Evolutionary conservation across 2,329 filamentous ascomycete genomes (phyloP), one percentile per base, ranked within the genome.

Genomic region (Penicillium sp.): DNA sequence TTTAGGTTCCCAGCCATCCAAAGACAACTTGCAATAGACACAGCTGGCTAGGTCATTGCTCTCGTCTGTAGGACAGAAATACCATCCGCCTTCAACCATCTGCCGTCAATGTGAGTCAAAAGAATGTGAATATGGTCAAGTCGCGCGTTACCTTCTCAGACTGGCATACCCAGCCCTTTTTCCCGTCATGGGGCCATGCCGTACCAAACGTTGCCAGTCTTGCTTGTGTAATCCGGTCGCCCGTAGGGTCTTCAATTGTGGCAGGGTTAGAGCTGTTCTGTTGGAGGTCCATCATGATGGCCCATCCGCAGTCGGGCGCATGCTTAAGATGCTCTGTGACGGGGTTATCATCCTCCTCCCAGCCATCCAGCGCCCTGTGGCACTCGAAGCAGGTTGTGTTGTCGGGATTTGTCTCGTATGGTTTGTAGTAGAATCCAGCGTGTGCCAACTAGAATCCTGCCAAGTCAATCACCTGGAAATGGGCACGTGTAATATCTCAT

Each of bases 41-140:
- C 94, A 99, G 11, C 89, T 94, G 10, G 90, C 90, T 77, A 93
- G 90, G 72, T 99, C 94, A 61, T 94, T 88, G 12, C 87, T 90
- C 41, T 93, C 91, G 41, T 84, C 77, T 6, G 85, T 90, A 0
- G 94, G 92, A 25, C 91, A 95, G 75, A 92, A 97, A 69, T 89
- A 91, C 92, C 93, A 99, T 11, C 94, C 94, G 28, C 91, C 90
- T 62, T 93, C 90, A 33, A 90, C 90, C 78, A 97, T 87, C 86
- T 94, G 65, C 53, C 50, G 46, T 37, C 28, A 43, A 43, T 50
- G 50, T 62, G 22, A 59, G 59, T 61, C 51, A 67, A 58, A 35
- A 56, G 10, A 30, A 64, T 28, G 19, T 37, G 26, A 16, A 28
- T 16, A 41, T 49, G 6, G 30, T 16, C n/a, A 26, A 47, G 25